Evolutionary conservation across 768 basidiomycete genomes (phyloP).

Genomic region (Daedaleopsis nitida): DNA sequence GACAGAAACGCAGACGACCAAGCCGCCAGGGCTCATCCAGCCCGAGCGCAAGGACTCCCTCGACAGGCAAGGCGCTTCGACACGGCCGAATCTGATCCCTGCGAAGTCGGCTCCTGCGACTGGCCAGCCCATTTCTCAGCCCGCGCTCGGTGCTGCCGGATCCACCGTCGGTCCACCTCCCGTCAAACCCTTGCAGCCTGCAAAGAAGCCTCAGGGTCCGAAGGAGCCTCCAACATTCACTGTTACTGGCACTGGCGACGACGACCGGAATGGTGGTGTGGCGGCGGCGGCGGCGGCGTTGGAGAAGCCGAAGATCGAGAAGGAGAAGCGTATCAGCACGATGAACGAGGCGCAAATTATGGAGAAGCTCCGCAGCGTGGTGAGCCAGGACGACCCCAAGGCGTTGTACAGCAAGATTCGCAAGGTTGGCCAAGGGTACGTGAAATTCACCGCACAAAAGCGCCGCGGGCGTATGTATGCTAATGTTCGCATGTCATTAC

Average conservation of each 20-base stretch:
- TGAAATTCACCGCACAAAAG: slow-evolving; percentile 18
- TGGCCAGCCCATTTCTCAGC: slow-evolving; percentile 44
- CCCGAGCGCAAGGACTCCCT: slow-evolving; percentile 57
- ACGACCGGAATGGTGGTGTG: slow-evolving; percentile 49
- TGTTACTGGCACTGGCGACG: slow-evolving; percentile 49
- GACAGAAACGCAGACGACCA: slow-evolving; percentile 30
- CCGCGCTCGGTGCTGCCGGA: slow-evolving; percentile 47
- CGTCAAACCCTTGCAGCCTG: slow-evolving; percentile 75
- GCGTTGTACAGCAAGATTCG: slow-evolving; percentile 93
- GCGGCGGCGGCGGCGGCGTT: slow-evolving; percentile 74
- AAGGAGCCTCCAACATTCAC: slow-evolving; percentile 45
- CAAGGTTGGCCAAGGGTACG: slow-evolving; percentile 98
- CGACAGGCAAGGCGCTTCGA: slow-evolving; percentile 25
- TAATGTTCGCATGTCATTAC: neutral
- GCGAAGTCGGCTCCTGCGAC: slow-evolving; percentile 46
- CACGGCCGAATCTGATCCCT: slow-evolving; percentile 46
- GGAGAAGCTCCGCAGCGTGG: slow-evolving; percentile 92
- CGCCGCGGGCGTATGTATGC: neutral
- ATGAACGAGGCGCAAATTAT: slow-evolving; percentile 99
- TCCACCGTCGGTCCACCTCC: slow-evolving; percentile 56
- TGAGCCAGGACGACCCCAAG: slow-evolving; percentile 86
- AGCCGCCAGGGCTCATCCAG: slow-evolving; percentile 34
- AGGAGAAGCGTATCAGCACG: slow-evolving; percentile 88
- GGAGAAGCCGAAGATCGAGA: slow-evolving; percentile 55
- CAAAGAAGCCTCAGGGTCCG: slow-evolving; percentile 53